These are phyloP conservation scores for Terfezia claveryi DNA, from an alignment of 495 filamentous ascomycete genomes.

Conservation along the genomic window DNA sequence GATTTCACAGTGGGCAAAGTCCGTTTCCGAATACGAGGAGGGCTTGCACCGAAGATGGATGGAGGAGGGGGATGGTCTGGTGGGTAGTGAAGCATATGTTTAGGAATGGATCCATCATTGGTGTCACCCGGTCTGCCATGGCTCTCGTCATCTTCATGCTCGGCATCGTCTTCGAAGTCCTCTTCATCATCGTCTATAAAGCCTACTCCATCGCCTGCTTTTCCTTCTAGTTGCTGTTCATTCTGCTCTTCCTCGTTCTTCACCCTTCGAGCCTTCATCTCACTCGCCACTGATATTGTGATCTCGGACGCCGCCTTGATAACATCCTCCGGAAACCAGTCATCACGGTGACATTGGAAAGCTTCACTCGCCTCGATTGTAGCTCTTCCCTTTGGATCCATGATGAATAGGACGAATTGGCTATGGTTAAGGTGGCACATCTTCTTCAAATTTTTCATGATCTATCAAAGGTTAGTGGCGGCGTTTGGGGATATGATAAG, in stretches of 20 bases:
- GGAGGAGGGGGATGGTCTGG: constrained; percentile 1
- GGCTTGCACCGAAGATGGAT: neutral
- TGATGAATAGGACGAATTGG: constrained; percentile 16
- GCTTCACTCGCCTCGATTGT: constrained; percentile 9
- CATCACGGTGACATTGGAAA: constrained; percentile 9
- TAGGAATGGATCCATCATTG: constrained; percentile 4
- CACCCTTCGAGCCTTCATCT: constrained; percentile 12
- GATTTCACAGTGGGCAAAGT: constrained; percentile 8
- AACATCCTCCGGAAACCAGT: constrained; percentile 12
- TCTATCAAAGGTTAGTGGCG: constrained; percentile 9
- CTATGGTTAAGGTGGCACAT: constrained; percentile 11
- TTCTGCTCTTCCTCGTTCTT: constrained; percentile 11
- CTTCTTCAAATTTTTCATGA: constrained; percentile 11
- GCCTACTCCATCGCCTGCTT: constrained; percentile 6
- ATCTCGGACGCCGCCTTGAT: constrained; percentile 12
- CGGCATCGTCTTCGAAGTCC: constrained; percentile 3
- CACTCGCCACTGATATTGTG: constrained; percentile 5
- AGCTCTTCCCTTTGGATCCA: constrained; percentile 13
- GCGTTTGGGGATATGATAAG: constrained; percentile 2
- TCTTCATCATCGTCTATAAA: constrained; percentile 17
- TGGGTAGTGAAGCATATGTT: constrained; percentile 9
- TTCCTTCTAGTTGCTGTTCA: constrained; percentile 10
- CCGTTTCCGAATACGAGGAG: neutral
- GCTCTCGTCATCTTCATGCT: constrained; percentile 12
- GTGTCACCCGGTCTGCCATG: neutral